Conservation (phyloP, 2,329 filamentous ascomycete genomes). For the Dactylellina sp. region DNA sequence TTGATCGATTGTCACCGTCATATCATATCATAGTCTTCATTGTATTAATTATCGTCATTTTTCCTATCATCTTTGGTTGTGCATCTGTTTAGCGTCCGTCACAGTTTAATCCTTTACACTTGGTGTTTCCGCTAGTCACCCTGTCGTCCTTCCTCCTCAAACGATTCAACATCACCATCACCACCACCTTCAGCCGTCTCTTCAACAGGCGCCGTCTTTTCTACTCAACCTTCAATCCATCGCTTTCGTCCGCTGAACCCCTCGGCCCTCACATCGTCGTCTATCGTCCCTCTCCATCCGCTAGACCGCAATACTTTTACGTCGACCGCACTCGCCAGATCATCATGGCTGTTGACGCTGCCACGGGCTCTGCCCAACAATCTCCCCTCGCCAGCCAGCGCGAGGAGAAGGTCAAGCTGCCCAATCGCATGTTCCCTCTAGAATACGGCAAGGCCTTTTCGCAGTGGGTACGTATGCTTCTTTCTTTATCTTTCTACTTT, state of each 20-base stretch:
- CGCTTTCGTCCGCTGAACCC: neutral
- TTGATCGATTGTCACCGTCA: too few species aligned
- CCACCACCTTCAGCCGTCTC: neutral
- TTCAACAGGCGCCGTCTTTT: conserved; percentile 9
- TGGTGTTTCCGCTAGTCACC: too few species aligned
- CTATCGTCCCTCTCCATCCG: conserved; percentile 15
- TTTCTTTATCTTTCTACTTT: too few species aligned
- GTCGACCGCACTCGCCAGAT: conserved; percentile 33
- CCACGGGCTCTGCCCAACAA: conserved; percentile 24
- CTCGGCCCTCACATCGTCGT: conserved; percentile 22
- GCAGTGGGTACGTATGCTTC: conserved; percentile 80
- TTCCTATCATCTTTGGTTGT: too few species aligned
- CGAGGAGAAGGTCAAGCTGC: conserved; percentile 58
- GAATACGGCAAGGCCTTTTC: conserved; percentile 90
- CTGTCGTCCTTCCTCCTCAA: conserved; percentile 22
- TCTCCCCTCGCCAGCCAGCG: conserved; percentile 63
- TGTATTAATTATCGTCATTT: too few species aligned
- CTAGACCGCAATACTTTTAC: conserved; percentile 41
- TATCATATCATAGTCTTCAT: too few species aligned
- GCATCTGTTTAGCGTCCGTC: too few species aligned
- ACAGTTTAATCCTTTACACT: too few species aligned
- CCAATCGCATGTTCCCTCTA: conserved; percentile 75
- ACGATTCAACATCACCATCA: conserved; percentile 37
- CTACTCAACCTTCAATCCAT: neutral
- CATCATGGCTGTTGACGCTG: conserved; percentile 45